These are phyloP conservation scores for Vickermania ingenoplastis DNA, from an alignment of 208 protist species.

Conservation along the genomic window DNA sequence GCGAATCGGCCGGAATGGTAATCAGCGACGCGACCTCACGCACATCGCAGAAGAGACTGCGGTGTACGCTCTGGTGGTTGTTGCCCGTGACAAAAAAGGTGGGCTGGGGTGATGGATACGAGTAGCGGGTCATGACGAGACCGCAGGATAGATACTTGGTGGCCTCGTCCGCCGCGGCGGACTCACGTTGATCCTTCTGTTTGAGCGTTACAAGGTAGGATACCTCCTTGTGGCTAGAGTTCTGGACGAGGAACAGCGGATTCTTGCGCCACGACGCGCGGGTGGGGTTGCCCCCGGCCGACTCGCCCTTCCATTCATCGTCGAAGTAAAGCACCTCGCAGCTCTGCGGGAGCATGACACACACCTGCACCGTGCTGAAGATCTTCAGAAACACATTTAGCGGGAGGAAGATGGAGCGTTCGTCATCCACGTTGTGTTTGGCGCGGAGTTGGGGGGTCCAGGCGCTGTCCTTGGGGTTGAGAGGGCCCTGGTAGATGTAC, in stretches of 20 bases:
- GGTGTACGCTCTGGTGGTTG: constrained; percentile 20
- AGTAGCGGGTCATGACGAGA: constrained; percentile 10
- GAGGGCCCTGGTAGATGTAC: constrained; percentile 24
- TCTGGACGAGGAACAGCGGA: constrained; percentile 22
- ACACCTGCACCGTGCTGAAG: constrained; percentile 30
- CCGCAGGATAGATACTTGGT: constrained; percentile 14
- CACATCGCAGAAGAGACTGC: constrained; percentile 23
- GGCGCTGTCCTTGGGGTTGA: constrained; percentile 28
- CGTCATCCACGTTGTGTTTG: constrained; percentile 24
- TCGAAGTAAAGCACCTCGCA: constrained; percentile 29
- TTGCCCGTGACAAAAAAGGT: constrained; percentile 25
- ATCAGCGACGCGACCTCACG: constrained; percentile 16
- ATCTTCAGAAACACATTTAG: constrained; percentile 26
- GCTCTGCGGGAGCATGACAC: constrained; percentile 13
- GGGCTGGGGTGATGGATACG: constrained; percentile 2
- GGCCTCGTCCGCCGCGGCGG: constrained; percentile 8
- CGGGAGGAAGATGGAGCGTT: constrained; percentile 30
- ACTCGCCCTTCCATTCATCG: constrained; percentile 27
- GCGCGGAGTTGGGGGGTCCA: constrained; percentile 31
- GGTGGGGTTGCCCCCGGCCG: constrained; percentile 26
- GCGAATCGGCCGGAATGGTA: constrained; percentile 15
- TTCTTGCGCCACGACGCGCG: constrained; percentile 31
- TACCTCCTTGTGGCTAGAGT: constrained; percentile 4
- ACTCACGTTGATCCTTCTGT: constrained; percentile 18
- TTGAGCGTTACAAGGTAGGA: constrained; percentile 13